phyloP scores from a whole-genome alignment of 192 early-diverging fungal genomes.

The Rhizophagus clarus region DNA sequence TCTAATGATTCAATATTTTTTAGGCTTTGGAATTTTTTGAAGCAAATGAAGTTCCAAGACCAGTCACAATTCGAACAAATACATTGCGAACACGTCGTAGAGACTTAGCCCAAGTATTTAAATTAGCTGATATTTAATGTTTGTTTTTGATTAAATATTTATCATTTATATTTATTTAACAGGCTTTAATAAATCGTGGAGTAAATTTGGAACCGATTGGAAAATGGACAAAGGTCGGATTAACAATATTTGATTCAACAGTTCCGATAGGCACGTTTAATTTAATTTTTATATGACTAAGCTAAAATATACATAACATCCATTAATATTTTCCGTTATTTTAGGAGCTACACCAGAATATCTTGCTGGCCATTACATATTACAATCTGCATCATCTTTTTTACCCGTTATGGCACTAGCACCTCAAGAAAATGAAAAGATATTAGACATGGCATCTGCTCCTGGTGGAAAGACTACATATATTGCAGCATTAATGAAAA shows the following conservation, averaged over 20 bases:
- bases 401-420: constrained; percentile 95
- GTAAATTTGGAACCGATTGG: constrained; percentile 98
- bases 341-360: constrained; percentile 97
- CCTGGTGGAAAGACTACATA: constrained; percentile 99
- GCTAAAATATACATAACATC: not conserved
- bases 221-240: constrained; percentile 97
- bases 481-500: constrained; percentile 93
- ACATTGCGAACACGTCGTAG: constrained; percentile 92
- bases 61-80: constrained; percentile 96
- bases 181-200: constrained; percentile 88
- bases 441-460: constrained; percentile 97
- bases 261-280: constrained; percentile 75
- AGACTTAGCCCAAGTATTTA: constrained; percentile 80
- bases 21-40: constrained; percentile 96
- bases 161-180: not conserved
- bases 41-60: constrained; percentile 95
- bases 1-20: not conserved
- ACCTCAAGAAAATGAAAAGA: constrained; percentile 91
- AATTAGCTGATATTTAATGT: not conserved
- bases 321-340: not conserved
- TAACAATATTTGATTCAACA: constrained; percentile 93
- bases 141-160: not conserved
- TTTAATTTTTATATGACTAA: not conserved
- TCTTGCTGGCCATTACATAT: constrained; percentile 98
- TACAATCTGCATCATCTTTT: constrained; percentile 97